Evolutionary conservation across 192 early-diverging fungal genomes (phyloP).

Genomic region (Coemansia guatemalensis): DNA sequence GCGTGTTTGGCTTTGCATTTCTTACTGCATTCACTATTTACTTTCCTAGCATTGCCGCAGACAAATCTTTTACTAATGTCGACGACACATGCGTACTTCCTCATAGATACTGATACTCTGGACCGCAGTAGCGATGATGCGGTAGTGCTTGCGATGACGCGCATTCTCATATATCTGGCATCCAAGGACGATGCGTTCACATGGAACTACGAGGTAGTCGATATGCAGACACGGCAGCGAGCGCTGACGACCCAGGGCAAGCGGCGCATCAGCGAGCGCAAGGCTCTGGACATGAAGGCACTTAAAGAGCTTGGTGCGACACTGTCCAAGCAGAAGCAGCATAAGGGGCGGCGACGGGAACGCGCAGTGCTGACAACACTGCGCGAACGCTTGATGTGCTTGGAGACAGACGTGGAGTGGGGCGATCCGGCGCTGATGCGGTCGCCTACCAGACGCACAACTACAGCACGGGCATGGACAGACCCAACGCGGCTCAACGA

Average conservation of each 20-base stretch:
- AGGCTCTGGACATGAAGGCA: constrained; percentile 4
- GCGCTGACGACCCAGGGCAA: constrained; percentile 13
- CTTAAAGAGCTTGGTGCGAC: constrained; percentile 11
- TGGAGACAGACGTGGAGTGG: constrained; percentile 53
- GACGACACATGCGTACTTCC: constrained; percentile 47
- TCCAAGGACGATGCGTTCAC: constrained; percentile 27
- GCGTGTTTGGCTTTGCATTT: neutral
- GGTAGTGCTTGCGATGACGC: constrained; percentile 19
- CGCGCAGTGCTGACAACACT: constrained; percentile 22
- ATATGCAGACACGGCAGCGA: constrained; percentile 16
- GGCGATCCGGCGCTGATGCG: constrained; percentile 48
- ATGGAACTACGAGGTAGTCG: constrained; percentile 49
- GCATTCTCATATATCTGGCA: constrained; percentile 39
- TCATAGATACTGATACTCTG: constrained; percentile 33
- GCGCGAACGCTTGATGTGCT: constrained; percentile 41
- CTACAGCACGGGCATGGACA: constrained; percentile 23
- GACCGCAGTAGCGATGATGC: neutral
- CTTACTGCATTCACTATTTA: constrained; percentile 2
- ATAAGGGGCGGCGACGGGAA: neutral
- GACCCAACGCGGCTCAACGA: constrained; percentile 49
- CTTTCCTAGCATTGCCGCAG: neutral
- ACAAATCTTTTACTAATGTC: constrained; percentile 12
- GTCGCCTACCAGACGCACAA: constrained; percentile 27
- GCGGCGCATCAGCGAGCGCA: constrained; percentile 31
- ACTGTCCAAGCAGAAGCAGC: constrained; percentile 3